These are phyloP conservation scores for Quercus dentata DNA, from an alignment of 306 rosid genomes.

Conservation along the genomic window DNA sequence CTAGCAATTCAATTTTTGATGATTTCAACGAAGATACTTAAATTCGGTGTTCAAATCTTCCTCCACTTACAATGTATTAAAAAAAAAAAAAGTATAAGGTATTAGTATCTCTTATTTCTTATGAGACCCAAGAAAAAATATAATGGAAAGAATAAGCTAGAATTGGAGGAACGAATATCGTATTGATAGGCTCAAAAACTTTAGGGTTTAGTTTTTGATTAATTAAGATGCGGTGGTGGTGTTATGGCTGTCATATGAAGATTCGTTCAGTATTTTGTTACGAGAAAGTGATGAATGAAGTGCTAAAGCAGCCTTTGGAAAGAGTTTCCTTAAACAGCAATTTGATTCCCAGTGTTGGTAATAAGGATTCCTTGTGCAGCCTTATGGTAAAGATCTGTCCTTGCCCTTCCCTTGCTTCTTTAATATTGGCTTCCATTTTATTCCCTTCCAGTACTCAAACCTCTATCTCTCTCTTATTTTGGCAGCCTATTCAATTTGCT, in stretches of 20 bases:
- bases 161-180: slow-evolving; percentile 13
- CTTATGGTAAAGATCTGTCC: slow-evolving; percentile 20
- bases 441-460: not conserved
- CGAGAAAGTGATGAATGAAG: slow-evolving; percentile 45
- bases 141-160: not conserved
- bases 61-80: not conserved
- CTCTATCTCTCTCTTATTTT: not conserved
- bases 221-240: slow-evolving; percentile 9
- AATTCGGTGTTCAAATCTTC: not conserved
- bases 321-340: slow-evolving; percentile 40
- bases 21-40: too few species aligned
- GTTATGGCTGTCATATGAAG: slow-evolving; percentile 40
- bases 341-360: slow-evolving; percentile 45
- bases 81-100: not conserved
- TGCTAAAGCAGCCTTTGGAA: slow-evolving; percentile 39
- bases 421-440: not conserved
- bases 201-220: slow-evolving; percentile 1
- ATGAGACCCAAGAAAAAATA: not conserved
- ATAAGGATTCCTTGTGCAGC: slow-evolving; percentile 44
- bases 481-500: not conserved
- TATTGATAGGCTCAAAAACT: slow-evolving; percentile 30
- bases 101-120: not conserved
- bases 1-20: too few species aligned
- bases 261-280: slow-evolving; percentile 33
- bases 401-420: slow-evolving; percentile 10